Evolutionary conservation across 1,284 basidiomycete genomes (phyloP), one percentile per base, ranked within the genome.

Genomic region (Anthracocystis panici-leucophaei): DNA sequence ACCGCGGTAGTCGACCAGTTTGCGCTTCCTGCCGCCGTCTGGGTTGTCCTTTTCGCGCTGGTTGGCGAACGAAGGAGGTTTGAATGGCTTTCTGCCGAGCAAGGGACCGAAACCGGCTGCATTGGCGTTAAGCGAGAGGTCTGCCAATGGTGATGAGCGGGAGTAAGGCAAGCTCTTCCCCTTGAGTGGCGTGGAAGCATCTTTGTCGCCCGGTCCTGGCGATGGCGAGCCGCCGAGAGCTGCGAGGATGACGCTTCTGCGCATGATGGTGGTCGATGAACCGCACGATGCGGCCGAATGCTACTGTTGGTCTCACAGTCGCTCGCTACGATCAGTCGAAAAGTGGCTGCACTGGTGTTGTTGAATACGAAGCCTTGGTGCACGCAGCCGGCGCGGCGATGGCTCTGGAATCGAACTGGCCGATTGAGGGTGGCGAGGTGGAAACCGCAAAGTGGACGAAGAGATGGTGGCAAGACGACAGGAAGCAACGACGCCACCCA

Each of bases 61-160:
- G 12, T 74, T 70, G 42, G 75, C 77, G 41, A 73, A 74, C 0
- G 72, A 74, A 3, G 83, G 83, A 5, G 81, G 38, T 57, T 83
- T 83, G 74, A 85, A 85, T 4, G 82, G 82, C 48, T 85, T 85
- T 23, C 75, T 57, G 4, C 77, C 80, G 0, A 80, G 66, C 2
- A 80, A 67, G 0, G 77, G 64, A 9, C 79, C 81, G 46, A 75
- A 84, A 0, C 80, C 80, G 20, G 78, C 82, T 21, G 78, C 79
- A 27, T 72, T 79, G 42, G 79, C 79, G 31, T 64, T 77, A 38
- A 70, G 66, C 7, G 70, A 69, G 42, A 65, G 41, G 25, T 77
- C 75, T 8, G 63, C 50, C 8, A 73, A 35, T 11, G 65, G 72
- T 14, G 61, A 67, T 35, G 58, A 33, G 10, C 63, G 65, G 4